Evolutionary conservation across 139 green algal species (phyloP), one percentile per base, ranked within the genome.

Genomic region (Chlamydomonas incerta): DNA sequence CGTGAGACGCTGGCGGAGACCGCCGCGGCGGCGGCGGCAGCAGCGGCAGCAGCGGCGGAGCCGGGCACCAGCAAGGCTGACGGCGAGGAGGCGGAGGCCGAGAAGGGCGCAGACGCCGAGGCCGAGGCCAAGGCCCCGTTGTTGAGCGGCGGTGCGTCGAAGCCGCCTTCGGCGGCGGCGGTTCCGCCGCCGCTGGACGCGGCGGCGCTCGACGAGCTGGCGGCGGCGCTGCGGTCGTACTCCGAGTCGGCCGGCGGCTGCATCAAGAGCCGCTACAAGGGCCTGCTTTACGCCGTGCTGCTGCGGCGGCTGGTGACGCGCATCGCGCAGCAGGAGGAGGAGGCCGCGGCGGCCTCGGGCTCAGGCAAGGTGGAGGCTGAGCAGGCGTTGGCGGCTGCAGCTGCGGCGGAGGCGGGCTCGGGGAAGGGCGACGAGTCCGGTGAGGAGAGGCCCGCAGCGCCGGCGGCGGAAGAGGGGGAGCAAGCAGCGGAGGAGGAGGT

Each of bases 221-320:
- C 9, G 52, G 55, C 14, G 41, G 41, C 66, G 68, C 84, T 89
- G 67, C 26, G 11, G 26, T 24, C 20, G 21, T 58, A 60, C n/a
- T n/a, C 55, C 0, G 33, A 68, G 17, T 63, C 58, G 33, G 76
- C 85, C 0, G 31, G 24, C 0, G 33, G n/a, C 28, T 37, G 35
- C 3, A 60, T 89, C 69, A 57, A 76, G 69, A 33, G 2, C 3
- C 58, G 76, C n/a, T 85, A 82, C 76, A 68, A 82, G 50, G 85
- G 85, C 15, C 60, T 89, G 41, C n/a, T 89, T 34, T 89, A 89
- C 14, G 69, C 76, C 26, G 85, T 89, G 47, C 60, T 89, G 57
- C 47, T 89, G 77, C 68, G 85, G 33, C 52, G 74, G 41, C 71
- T 89, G 62, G 85, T 89, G 28, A 72, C 35, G 3, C 28, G 71